These are phyloP conservation scores for Tillandsia leiboldiana DNA, from an alignment of 176 grass and related monocot genomes.

Conservation along the genomic window DNA sequence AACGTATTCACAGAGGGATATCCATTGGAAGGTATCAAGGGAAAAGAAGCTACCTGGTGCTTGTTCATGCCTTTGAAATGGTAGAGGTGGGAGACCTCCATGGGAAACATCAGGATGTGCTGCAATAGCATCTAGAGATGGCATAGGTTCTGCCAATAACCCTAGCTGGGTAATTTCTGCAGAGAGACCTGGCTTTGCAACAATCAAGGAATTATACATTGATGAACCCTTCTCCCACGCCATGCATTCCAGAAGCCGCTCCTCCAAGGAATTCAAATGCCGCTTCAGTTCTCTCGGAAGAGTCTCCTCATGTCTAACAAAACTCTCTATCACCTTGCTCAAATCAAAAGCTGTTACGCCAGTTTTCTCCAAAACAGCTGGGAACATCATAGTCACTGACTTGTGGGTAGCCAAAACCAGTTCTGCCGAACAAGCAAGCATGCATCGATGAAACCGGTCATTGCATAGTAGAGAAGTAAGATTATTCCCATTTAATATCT, in stretches of 20 bases:
- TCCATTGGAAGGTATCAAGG: background rate
- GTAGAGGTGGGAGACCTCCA: constrained; percentile 61
- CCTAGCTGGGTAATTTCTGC: constrained; percentile 72
- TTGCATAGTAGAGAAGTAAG: constrained; percentile 74
- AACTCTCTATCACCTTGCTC: constrained; percentile 96
- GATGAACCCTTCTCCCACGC: constrained; percentile 96
- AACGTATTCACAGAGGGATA: background rate
- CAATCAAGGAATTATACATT: constrained; percentile 94
- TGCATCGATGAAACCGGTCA: constrained; percentile 90
- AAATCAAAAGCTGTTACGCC: constrained; percentile 96
- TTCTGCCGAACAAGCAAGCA: constrained; percentile 93
- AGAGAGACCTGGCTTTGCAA: constrained; percentile 68
- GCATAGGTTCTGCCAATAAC: constrained; percentile 90
- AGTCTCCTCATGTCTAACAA: constrained; percentile 94
- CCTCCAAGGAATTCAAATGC: constrained; percentile 93
- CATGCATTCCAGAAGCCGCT: constrained; percentile 83
- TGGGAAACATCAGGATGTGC: constrained; percentile 61
- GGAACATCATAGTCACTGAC: constrained; percentile 94
- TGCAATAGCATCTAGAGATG: constrained; percentile 84
- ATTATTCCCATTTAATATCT: constrained; percentile 63
- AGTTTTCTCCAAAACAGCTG: constrained; percentile 90
- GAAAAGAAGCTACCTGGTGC: constrained; percentile 41
- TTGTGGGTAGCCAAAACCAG: constrained; percentile 95
- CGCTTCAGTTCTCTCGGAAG: constrained; percentile 92
- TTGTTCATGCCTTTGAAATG: constrained; percentile 60